Evolutionary conservation across 108 stramenopile genomes (phyloP).

Genomic region (Epipyxis sp.): DNA sequence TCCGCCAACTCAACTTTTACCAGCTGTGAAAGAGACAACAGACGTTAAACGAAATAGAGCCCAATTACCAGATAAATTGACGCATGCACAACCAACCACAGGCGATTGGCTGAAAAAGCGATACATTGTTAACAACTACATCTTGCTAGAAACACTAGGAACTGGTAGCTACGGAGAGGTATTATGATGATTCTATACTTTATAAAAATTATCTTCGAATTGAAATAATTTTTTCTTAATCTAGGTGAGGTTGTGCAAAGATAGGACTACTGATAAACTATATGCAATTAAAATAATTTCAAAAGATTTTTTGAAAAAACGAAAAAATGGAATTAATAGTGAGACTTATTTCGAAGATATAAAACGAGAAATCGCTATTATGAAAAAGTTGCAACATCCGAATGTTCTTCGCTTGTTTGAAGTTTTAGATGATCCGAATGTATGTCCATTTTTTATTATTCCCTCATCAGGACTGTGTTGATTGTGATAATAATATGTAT

Average conservation of each 20-base stretch:
- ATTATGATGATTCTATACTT: neutral
- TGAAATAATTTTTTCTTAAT: neutral
- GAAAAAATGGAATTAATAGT: constrained; percentile 36
- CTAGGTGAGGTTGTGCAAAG: constrained; percentile 59
- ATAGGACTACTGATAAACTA: constrained; percentile 54
- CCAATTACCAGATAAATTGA: constrained; percentile 42
- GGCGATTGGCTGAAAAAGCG: constrained; percentile 54
- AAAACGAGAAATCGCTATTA: constrained; percentile 68
- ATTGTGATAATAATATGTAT: too few relatives aligned
- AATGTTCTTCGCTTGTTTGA: constrained; percentile 62
- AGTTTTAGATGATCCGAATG: constrained; percentile 66
- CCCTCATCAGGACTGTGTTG: neutral
- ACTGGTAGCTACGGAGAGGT: constrained; percentile 62
- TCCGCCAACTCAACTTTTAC: too few relatives aligned
- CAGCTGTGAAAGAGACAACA: constrained; percentile 43
- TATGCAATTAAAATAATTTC: constrained; percentile 72
- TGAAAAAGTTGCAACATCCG: constrained; percentile 67
- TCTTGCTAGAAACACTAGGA: constrained; percentile 60
- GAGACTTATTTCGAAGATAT: constrained; percentile 58
- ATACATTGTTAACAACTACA: constrained; percentile 68
- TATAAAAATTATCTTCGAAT: neutral
- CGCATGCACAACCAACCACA: constrained; percentile 41
- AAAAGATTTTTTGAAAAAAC: constrained; percentile 54
- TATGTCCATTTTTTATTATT: too few relatives aligned
- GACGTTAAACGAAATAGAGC: constrained; percentile 53